phyloP scores from a whole-genome alignment of 257 asterid species.

The Primulina tabacum region DNA sequence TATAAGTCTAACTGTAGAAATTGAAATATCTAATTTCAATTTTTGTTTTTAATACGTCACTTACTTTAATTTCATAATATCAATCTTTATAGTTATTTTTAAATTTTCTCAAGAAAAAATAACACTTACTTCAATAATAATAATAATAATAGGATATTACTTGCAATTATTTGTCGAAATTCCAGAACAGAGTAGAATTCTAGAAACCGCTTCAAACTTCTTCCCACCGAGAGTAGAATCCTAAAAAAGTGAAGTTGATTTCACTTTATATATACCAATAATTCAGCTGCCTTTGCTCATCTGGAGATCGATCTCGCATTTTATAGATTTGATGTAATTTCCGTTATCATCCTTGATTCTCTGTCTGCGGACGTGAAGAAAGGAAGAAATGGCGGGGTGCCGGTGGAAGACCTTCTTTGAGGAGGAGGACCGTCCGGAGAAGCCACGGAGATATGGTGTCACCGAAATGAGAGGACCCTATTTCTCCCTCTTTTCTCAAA shows the following conservation, averaged over 20 bases:
- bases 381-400: conserved; percentile 49
- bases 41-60: no score
- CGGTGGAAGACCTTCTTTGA: conserved; percentile 83
- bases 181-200: no score
- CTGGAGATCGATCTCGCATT: background rate
- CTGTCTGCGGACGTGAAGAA: background rate
- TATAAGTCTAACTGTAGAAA: no score
- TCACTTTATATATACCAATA: no score
- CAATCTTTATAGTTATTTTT: no score
- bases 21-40: no score
- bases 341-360: background rate
- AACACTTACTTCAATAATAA: no score
- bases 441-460: conserved; percentile 79
- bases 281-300: background rate
- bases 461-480: conserved; percentile 83
- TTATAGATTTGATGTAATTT: background rate
- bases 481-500: conserved; percentile 69
- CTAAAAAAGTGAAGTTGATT: background rate
- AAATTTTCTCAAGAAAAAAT: no score
- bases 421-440: conserved; percentile 94
- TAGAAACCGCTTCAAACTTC: no score
- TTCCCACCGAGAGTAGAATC: background rate
- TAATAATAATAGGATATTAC: no score
- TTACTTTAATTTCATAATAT: no score
- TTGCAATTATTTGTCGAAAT: no score